Base-by-base conservation (phyloP, 2,329 filamentous ascomycete genomes). In the Penicillium sp. region DNA sequence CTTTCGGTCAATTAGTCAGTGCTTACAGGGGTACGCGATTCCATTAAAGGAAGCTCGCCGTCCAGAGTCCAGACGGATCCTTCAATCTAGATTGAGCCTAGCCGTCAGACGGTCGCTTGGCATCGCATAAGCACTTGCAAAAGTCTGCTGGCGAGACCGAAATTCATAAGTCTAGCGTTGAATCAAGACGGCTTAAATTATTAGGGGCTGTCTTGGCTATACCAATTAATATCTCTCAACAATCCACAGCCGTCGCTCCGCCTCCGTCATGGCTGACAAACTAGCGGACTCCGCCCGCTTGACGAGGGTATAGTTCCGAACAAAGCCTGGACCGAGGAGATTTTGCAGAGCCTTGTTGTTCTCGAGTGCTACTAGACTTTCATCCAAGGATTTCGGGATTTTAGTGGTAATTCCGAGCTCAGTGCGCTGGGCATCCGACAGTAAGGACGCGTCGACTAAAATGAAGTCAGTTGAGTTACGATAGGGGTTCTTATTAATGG, bases 331-430 rank as follows among this genome's bases (percentile, higher is more conserved):
- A 3, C 74, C 74, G 5, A 78, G 59, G 1, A 72, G 33, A 0
- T 58, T 51, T 29, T 67, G 62, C 3, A 78, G 54, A 9, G 64
- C 58, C 14, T 57, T 27, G 55, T 78, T 65, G 1, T 60, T 44
- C 39, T 72, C 67, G 19, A 79, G 66, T 3, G 66, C 65, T 7
- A 50, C 58, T 10, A 78, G 64, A 56, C 73, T 77, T 51, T 75
- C 63, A 2, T 68, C 61, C 14, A 78, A 62, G 0, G 67, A 67
- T 29, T 67, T 72, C 2, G 77, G 76, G 13, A 78, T 61, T 21
- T 61, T 63, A 0, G 66, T 70, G 3, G 68, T 75, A 50, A 79
- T 77, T 6, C 74, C 75, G 7, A 76, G 64, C 8, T 62, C 61
- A 6, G 61, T 50, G n/a, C 76, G 69, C 39, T 72, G 62, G 4